Conservation (phyloP, 176 grass and related monocot genomes). For the Eremochloa ophiuroides region DNA sequence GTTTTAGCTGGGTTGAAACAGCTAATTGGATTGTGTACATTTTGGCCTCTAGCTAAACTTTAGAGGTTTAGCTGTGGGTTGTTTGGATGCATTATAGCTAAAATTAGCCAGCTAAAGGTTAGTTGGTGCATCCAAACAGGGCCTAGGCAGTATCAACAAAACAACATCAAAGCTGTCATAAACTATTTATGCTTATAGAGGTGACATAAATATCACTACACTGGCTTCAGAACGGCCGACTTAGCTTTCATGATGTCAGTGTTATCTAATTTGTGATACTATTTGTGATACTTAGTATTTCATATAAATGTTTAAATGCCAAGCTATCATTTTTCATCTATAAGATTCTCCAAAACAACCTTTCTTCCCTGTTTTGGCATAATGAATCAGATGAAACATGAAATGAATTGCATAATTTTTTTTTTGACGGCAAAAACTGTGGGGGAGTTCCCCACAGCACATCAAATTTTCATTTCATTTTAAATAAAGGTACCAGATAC, state of each 20-base stretch:
- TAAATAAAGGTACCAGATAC: too few relatives aligned
- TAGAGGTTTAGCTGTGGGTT: too few relatives aligned
- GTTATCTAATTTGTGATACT: not conserved
- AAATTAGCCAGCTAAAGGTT: too few relatives aligned
- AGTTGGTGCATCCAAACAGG: too few relatives aligned
- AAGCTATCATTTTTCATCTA: not conserved
- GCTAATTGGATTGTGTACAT: too few relatives aligned
- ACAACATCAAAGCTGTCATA: not conserved
- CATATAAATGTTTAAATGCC: not conserved
- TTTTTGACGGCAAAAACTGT: too few relatives aligned
- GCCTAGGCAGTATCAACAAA: not conserved
- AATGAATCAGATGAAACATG: not conserved
- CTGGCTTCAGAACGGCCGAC: not conserved
- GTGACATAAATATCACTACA: not conserved
- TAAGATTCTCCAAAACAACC: not conserved
- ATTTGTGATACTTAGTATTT: too few relatives aligned
- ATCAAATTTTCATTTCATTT: too few relatives aligned
- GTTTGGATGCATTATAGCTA: too few relatives aligned
- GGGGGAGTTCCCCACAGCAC: too few relatives aligned
- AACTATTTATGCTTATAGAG: not conserved
- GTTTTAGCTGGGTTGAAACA: too few relatives aligned
- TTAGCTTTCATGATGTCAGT: not conserved
- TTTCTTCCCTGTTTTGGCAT: not conserved
- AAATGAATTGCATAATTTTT: not conserved
- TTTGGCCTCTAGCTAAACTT: too few relatives aligned